phyloP scores from a whole-genome alignment of 768 basidiomycete species.

The Panaeolus cyanescens region DNA sequence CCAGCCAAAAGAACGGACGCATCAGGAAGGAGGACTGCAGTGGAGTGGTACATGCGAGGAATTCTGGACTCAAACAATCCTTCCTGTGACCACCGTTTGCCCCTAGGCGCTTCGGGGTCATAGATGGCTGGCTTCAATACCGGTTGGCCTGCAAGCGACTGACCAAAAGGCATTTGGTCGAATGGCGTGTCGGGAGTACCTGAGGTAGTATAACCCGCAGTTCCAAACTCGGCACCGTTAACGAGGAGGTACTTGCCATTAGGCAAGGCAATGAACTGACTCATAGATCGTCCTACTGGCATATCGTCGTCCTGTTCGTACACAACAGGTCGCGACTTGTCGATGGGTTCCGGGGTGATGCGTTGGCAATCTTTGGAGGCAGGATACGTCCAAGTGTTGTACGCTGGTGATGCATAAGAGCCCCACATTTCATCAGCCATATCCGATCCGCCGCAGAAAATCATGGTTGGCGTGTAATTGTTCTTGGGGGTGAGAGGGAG shows the following conservation, averaged over 20 bases:
- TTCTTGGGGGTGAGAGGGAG: constrained; percentile 89
- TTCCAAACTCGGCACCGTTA: constrained; percentile 85
- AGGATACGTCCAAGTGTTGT: constrained; percentile 73
- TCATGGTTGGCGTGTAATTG: constrained; percentile 79
- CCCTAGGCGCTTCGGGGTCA: constrained; percentile 71
- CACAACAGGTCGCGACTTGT: constrained; percentile 62
- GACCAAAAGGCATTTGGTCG: constrained; percentile 64
- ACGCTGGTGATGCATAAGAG: constrained; percentile 69
- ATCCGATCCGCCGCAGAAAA: constrained; percentile 91
- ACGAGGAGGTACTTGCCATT: constrained; percentile 75
- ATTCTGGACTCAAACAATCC: constrained; percentile 65
- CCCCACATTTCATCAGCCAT: constrained; percentile 77
- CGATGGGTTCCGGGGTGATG: constrained; percentile 82
- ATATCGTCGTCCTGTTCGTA: constrained; percentile 73
- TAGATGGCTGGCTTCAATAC: constrained; percentile 79
- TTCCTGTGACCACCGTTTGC: constrained; percentile 72
- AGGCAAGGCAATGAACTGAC: constrained; percentile 84
- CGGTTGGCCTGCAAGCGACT: constrained; percentile 80
- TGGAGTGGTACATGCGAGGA: constrained; percentile 89
- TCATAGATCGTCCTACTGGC: constrained; percentile 82
- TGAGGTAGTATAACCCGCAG: constrained; percentile 70
- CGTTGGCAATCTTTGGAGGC: constrained; percentile 76
- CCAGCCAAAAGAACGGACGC: constrained; percentile 87
- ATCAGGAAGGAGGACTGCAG: constrained; percentile 84
- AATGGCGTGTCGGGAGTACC: constrained; percentile 48